Evolutionary conservation across 495 filamentous ascomycete genomes (phyloP), one percentile per base, ranked within the genome.

Genomic region (Penicillium cosmopolitanum): DNA sequence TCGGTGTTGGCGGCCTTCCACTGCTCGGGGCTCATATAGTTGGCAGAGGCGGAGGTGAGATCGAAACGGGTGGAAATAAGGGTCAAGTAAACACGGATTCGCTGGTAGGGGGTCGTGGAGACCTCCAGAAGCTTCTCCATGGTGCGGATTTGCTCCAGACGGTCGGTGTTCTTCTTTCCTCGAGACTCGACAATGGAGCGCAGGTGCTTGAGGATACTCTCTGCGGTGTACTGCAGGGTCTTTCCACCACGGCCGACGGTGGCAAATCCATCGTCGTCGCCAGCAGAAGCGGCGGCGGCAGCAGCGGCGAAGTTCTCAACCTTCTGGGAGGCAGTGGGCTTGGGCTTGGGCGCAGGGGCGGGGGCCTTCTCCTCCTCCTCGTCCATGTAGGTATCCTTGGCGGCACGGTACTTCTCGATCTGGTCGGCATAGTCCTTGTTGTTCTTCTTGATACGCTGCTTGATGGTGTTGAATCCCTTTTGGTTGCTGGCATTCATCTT

Each of bases 121-220:
- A 98, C 91, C 72, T 96, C 92, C 66, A 88, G 80, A 52, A 99
- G 85, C 81, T 91, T 96, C 82, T 98, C 95, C 95, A 99, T 96
- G 52, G 94, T 87, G 74, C 86, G 86, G 70, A 99, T 97, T 77
- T 98, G 95, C 77, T 98, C 95, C 36, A 84, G 71, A 43, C 93
- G 88, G 71, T 99, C 95, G 59, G 96, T 97, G 77, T 97, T 98
- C 86, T 98, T 99, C 83, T 96, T 93, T 72, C 95, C 95, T 75
- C 95, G 84, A 23, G 94, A 93, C 80, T 98, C 95, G 59, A 98
- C 82, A 66, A 99, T 97, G 43, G 88, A 84, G 42, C 92, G 85
- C 36, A 99, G 85, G 75, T 97, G 91, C 82, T 98, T 98, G 72
- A 98, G 87, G 66, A 99, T 99, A 74, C 92, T 96, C 80, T 99